A percentile compares a stretch with the other conserved stretches of the same genome.
Conservation (phyloP, 2,329 filamentous ascomycete species). For the Trichoderma aggressivum region DNA sequence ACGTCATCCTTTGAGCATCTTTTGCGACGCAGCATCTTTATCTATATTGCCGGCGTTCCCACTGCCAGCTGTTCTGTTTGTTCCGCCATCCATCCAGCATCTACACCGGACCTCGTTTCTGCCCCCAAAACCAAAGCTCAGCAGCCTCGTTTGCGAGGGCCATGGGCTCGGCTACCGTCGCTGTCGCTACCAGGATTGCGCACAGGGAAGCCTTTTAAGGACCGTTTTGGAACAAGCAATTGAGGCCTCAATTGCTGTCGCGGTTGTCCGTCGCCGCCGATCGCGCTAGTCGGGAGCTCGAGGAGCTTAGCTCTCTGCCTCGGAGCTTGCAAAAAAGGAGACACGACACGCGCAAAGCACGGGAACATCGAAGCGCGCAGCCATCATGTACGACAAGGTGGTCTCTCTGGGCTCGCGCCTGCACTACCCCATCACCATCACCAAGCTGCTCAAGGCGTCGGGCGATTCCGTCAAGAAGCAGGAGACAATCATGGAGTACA, state of each 20-base stretch:
- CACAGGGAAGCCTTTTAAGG: constrained; percentile 31
- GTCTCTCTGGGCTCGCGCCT: constrained; percentile 60
- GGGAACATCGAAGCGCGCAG: neutral
- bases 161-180: constrained; percentile 33
- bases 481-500: constrained; percentile 80
- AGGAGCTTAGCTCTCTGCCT: neutral
- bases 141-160: constrained; percentile 27
- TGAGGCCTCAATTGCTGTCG: neutral
- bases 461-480: constrained; percentile 74
- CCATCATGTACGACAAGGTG: constrained; percentile 38
- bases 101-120: neutral
- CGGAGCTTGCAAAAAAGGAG: neutral
- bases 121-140: neutral
- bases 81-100: neutral
- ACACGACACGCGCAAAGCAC: constrained; percentile 11
- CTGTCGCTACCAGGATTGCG: constrained; percentile 31
- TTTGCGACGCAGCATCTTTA: neutral
- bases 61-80: neutral
- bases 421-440: constrained; percentile 91
- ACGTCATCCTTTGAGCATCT: neutral
- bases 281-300: constrained; percentile 11
- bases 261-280: neutral
- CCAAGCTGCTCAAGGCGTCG: constrained; percentile 71
- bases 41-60: neutral
- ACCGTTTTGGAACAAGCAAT: constrained; percentile 21